Conservation (phyloP, 208 protist species). For the Wallacemonas sp. region DNA sequence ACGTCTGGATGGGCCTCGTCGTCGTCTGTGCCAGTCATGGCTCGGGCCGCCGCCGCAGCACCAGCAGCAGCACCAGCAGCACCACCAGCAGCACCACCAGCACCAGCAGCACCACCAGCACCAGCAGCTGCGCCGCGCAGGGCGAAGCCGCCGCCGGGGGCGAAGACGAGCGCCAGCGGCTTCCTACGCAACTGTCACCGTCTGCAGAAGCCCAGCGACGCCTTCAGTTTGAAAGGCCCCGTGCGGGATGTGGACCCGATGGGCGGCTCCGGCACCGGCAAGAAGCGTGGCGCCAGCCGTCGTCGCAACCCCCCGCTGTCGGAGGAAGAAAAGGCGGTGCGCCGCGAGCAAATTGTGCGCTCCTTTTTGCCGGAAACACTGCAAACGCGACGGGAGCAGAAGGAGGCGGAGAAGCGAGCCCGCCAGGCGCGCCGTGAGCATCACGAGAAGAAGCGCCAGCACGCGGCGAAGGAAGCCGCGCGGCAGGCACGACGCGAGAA, state of each 20-base stretch:
- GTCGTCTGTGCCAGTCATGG: too few relatives aligned
- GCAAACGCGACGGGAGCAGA: not conserved
- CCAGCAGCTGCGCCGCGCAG: too few relatives aligned
- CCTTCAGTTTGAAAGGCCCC: constrained; percentile 27
- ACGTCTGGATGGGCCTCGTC: too few relatives aligned
- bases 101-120: too few relatives aligned
- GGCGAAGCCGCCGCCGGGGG: too few relatives aligned
- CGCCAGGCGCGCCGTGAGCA: not conserved
- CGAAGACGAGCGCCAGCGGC: not conserved
- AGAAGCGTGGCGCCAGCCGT: not conserved
- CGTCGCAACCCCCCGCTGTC: not conserved
- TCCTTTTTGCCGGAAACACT: constrained; percentile 30
- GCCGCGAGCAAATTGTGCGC: constrained; percentile 21
- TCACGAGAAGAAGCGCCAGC: not conserved
- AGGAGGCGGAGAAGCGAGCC: constrained; percentile 19
- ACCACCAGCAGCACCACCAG: too few relatives aligned
- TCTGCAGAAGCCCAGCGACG: constrained; percentile 36
- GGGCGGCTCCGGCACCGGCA: not conserved
- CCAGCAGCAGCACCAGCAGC: too few relatives aligned
- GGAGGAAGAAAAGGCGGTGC: constrained; percentile 19
- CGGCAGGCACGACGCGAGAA: too few relatives aligned
- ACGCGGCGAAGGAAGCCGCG: not conserved
- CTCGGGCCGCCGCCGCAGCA: too few relatives aligned
- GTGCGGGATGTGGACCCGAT: constrained; percentile 15
- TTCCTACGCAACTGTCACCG: constrained; percentile 45